phyloP scores from a whole-genome alignment of 169 alveolate species.

The Amoebophrya sp. region DNA sequence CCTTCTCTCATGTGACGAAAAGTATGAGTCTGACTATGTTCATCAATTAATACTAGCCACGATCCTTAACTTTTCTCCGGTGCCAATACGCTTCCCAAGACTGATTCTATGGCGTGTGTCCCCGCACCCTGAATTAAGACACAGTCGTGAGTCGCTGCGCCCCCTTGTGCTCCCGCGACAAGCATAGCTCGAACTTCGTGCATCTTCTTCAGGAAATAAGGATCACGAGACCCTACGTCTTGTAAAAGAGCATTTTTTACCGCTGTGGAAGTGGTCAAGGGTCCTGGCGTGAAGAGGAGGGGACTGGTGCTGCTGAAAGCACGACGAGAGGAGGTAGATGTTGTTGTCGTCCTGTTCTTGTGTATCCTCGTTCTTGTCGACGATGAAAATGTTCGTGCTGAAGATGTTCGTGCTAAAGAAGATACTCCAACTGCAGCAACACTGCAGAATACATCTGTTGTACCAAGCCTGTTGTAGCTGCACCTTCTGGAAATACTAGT shows the following conservation, averaged over 20 bases:
- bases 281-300: conserved; percentile 62
- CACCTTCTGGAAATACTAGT: too few relatives aligned
- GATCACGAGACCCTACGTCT: conserved; percentile 59
- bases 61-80: neutral
- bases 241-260: conserved; percentile 52
- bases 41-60: neutral
- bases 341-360: too few relatives aligned
- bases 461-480: too few relatives aligned
- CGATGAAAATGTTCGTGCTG: too few relatives aligned
- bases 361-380: too few relatives aligned
- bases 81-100: conserved; percentile 41
- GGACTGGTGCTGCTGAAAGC: neutral
- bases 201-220: neutral
- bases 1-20: too few relatives aligned
- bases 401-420: too few relatives aligned
- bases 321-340: neutral
- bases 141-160: conserved; percentile 29
- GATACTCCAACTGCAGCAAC: too few relatives aligned
- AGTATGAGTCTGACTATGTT: neutral
- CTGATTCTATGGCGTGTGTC: conserved; percentile 60
- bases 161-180: neutral
- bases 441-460: too few relatives aligned
- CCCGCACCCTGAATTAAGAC: conserved; percentile 61
- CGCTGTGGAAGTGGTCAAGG: conserved; percentile 49
- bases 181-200: neutral